phyloP scores from a whole-genome alignment of 208 protist species.

The Leishmania gerbilli region DNA sequence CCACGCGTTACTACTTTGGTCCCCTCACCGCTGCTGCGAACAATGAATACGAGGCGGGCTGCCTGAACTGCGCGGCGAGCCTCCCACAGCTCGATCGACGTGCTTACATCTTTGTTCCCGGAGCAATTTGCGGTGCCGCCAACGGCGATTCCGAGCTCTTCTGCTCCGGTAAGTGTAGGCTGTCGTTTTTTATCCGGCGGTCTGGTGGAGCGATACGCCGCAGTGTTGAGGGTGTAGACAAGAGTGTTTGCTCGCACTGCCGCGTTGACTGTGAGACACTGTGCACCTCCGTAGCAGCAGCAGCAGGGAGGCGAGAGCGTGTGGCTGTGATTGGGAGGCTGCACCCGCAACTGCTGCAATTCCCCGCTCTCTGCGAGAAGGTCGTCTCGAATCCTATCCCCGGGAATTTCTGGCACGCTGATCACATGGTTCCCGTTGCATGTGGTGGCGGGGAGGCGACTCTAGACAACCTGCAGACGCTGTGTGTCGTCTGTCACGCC shows the following conservation, averaged over 20 bases:
- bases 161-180: constrained; percentile 66
- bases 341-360: constrained; percentile 66
- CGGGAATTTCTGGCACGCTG: constrained; percentile 83
- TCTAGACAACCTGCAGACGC: constrained; percentile 79
- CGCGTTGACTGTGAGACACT: constrained; percentile 73
- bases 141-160: constrained; percentile 66
- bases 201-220: constrained; percentile 61
- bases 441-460: constrained; percentile 63
- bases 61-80: constrained; percentile 35
- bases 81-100: constrained; percentile 16
- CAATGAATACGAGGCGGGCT: constrained; percentile 15
- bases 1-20: constrained; percentile 38
- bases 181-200: constrained; percentile 61
- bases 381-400: constrained; percentile 55
- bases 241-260: constrained; percentile 66
- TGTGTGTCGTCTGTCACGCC: constrained; percentile 81
- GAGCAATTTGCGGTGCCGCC: constrained; percentile 32
- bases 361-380: constrained; percentile 48
- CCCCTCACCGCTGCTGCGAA: constrained; percentile 10
- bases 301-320: constrained; percentile 19
- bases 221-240: constrained; percentile 51
- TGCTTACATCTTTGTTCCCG: constrained; percentile 25
- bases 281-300: constrained; percentile 28
- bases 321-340: constrained; percentile 34
- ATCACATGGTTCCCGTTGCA: constrained; percentile 75